A percentile compares a stretch with the other conserved stretches of the same genome.
Evolutionary conservation across 805 yeast species (phyloP).

Genomic region (Jamesozyma jinghongensis): DNA sequence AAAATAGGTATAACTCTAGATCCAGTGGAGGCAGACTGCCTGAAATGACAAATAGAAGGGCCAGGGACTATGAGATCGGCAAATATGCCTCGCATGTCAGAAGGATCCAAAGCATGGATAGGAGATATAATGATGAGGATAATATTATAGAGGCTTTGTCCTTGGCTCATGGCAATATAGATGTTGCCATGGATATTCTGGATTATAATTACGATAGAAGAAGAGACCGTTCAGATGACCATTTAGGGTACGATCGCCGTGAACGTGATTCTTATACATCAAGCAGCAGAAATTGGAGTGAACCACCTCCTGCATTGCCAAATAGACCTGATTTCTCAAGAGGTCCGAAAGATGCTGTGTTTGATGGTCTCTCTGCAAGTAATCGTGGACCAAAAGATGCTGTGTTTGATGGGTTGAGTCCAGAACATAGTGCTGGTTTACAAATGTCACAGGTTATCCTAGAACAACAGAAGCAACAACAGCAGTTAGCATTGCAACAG

Average conservation of each 20-base stretch:
- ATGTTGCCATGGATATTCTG: slow-evolving; percentile 50
- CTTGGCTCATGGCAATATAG: slow-evolving; percentile 49
- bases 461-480: slow-evolving; percentile 13
- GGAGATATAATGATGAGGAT: slow-evolving; percentile 47
- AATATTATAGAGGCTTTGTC: slow-evolving; percentile 58
- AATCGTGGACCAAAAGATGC: slow-evolving; percentile 7
- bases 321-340: slow-evolving; percentile 29
- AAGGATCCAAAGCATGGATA: slow-evolving; percentile 32
- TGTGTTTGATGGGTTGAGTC: slow-evolving; percentile 16
- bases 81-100: slow-evolving; percentile 44
- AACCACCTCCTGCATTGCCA: slow-evolving; percentile 31
- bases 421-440: not conserved
- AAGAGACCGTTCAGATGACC: not conserved
- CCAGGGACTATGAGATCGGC: slow-evolving; percentile 43
- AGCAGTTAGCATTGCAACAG: slow-evolving; percentile 13
- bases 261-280: not conserved
- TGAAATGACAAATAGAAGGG: slow-evolving; percentile 39
- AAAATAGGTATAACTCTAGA: slow-evolving; percentile 36
- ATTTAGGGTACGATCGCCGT: not conserved
- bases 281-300: not conserved
- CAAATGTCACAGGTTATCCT: slow-evolving; percentile 9
- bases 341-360: slow-evolving; percentile 28
- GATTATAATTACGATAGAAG: slow-evolving; percentile 1
- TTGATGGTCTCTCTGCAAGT: slow-evolving; percentile 17
- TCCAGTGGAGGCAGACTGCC: slow-evolving; percentile 20